phyloP scores from a whole-genome alignment of 164 flowering plant species.

The Aristolochia californica region DNA sequence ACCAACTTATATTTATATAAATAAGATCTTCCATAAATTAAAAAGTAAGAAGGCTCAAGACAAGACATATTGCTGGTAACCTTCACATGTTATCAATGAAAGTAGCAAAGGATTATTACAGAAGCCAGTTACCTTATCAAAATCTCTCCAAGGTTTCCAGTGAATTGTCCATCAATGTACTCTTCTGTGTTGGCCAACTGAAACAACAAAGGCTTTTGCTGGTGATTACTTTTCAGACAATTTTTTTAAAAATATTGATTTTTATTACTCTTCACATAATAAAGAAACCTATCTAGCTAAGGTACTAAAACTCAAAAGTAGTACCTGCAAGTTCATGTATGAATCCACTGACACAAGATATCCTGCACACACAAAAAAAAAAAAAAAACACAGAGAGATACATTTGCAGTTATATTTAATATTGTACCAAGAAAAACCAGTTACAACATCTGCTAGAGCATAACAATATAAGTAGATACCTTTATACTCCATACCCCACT shows the following conservation, averaged over 20 bases:
- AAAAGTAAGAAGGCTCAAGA: too few relatives aligned
- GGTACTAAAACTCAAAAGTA: neutral
- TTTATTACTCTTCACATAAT: too few relatives aligned
- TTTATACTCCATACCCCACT: conserved; percentile 99
- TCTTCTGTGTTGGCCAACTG: conserved; percentile 93
- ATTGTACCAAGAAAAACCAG: neutral
- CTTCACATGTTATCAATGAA: neutral
- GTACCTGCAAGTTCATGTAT: conserved; percentile 61
- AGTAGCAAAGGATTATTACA: neutral
- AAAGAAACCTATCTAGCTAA: too few relatives aligned
- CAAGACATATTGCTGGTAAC: too few relatives aligned
- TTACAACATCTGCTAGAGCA: neutral
- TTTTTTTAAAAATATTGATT: neutral
- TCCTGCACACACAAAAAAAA: conserved; percentile 29
- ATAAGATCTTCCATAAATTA: too few relatives aligned
- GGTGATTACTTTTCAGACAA: conserved; percentile 2
- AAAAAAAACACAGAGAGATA: neutral
- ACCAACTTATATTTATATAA: too few relatives aligned
- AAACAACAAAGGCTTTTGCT: conserved; percentile 16
- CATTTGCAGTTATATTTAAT: neutral
- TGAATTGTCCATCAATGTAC: conserved; percentile 71
- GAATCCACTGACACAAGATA: conserved; percentile 86
- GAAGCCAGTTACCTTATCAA: conserved; percentile 56
- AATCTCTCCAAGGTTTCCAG: conserved; percentile 92
- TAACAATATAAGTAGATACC: conserved; percentile 24